A percentile compares a stretch with the other conserved stretches of the same genome.
Evolutionary conservation across 2,329 filamentous ascomycete species (phyloP).

Genomic region (Botryotinia convoluta): DNA sequence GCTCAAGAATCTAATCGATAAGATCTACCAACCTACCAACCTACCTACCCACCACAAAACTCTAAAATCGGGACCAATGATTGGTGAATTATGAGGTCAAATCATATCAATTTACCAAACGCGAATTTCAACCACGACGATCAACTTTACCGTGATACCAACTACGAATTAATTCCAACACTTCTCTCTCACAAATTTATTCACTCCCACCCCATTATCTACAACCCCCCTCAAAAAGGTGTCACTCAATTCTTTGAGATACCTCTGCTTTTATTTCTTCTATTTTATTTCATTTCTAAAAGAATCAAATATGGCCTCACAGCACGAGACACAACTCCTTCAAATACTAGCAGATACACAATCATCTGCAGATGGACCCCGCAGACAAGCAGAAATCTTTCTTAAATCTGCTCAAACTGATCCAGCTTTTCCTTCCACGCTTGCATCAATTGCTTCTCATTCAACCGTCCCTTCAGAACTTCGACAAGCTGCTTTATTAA

Average conservation of each 20-base stretch:
- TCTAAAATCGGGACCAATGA: not conserved
- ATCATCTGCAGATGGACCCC: constrained; percentile 68
- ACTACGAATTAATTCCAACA: not conserved
- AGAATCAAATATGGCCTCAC: constrained; percentile 35
- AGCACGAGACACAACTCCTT: constrained; percentile 91
- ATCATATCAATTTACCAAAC: not conserved
- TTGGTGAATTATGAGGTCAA: not conserved
- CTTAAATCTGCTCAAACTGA: constrained; percentile 47
- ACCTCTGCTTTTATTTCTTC: not conserved
- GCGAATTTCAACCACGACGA: not conserved
- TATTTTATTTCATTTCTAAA: not conserved
- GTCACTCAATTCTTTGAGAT: not conserved
- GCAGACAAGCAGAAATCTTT: constrained; percentile 75
- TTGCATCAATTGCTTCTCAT: constrained; percentile 79
- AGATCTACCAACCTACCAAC: not conserved
- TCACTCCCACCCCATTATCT: not conserved
- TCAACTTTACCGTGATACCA: not conserved
- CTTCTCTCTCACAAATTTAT: not conserved
- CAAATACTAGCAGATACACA: constrained; percentile 86
- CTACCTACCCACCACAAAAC: not conserved
- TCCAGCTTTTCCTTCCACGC: constrained; percentile 71
- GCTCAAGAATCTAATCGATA: not conserved
- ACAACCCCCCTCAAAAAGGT: not conserved
- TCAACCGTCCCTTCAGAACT: constrained; percentile 68
- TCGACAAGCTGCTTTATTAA: constrained; percentile 78